Percentiles rank a stretch among this genome's conserved stretches.
Conservation (phyloP, 352 stramenopile genomes). For the Globisporangium cylindrosporum region DNA sequence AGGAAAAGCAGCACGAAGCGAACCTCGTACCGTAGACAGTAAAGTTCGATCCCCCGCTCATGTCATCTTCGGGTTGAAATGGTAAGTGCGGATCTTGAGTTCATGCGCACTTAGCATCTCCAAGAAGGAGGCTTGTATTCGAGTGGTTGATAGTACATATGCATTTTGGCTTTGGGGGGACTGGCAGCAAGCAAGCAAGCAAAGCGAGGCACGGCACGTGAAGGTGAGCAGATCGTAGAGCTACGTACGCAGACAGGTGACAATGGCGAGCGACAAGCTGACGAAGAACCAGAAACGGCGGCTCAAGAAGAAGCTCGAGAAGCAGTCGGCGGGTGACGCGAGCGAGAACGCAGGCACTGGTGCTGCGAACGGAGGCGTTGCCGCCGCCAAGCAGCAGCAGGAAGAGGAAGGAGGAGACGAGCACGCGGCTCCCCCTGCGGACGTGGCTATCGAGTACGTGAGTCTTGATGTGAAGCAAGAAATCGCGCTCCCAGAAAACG, state of each 20-base stretch:
- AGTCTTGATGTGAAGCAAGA: constrained; percentile 69
- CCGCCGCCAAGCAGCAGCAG: not conserved
- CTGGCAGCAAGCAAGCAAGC: constrained; percentile 3
- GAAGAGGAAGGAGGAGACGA: not conserved
- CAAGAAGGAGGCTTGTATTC: not conserved
- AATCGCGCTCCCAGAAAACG: constrained; percentile 52
- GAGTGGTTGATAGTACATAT: not conserved
- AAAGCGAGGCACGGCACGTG: not conserved
- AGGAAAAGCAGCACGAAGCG: not conserved
- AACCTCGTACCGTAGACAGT: not conserved
- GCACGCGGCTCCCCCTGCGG: constrained; percentile 7
- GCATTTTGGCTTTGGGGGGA: constrained; percentile 4
- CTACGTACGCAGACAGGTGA: not conserved
- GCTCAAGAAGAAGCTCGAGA: constrained; percentile 83
- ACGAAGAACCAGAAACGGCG: constrained; percentile 84
- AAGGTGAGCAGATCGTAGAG: not conserved
- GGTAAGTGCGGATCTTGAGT: not conserved
- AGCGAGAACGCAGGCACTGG: not conserved
- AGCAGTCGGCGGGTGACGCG: constrained; percentile 40
- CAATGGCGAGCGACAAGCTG: constrained; percentile 31
- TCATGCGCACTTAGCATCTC: not conserved
- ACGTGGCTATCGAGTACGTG: constrained; percentile 86
- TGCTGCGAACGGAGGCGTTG: not conserved
- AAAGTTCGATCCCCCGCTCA: not conserved
- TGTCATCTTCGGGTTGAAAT: not conserved